phyloP scores from a whole-genome alignment of 352 stramenopile species.

The Pythium phragmitis region DNA sequence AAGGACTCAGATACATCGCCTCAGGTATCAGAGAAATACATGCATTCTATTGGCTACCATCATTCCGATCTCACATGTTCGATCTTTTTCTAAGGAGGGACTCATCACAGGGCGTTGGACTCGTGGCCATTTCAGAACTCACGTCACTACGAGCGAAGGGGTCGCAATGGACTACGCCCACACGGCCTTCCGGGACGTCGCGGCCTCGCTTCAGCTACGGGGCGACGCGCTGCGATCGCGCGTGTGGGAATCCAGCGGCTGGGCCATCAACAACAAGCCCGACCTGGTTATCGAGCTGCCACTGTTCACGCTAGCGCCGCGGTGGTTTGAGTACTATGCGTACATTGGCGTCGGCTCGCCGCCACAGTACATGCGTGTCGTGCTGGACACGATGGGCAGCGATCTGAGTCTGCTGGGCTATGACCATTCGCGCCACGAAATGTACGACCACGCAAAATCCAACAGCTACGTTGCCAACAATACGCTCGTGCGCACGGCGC shows the following conservation, averaged over 20 bases:
- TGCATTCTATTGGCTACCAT: slow-evolving; percentile 1
- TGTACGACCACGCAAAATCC: slow-evolving; percentile 18
- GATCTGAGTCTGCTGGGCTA: slow-evolving; percentile 18
- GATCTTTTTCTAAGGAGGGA: neutral
- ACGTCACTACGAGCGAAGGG: neutral
- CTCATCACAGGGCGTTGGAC: slow-evolving; percentile 9
- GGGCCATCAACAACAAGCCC: neutral
- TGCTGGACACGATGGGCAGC: slow-evolving; percentile 17
- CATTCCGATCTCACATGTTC: neutral
- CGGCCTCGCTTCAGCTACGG: neutral
- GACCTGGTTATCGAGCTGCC: slow-evolving; percentile 15
- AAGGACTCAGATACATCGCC: neutral
- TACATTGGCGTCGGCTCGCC: slow-evolving; percentile 23
- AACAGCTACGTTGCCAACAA: slow-evolving; percentile 22
- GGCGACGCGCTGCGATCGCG: neutral
- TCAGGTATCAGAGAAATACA: neutral
- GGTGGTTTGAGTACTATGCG: slow-evolving; percentile 22
- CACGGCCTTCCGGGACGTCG: slow-evolving; percentile 12
- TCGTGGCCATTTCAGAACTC: slow-evolving; percentile 1
- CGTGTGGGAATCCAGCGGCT: slow-evolving; percentile 9
- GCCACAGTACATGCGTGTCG: slow-evolving; percentile 20
- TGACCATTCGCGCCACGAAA: slow-evolving; percentile 9
- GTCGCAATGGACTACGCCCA: slow-evolving; percentile 7
- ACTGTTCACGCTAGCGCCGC: slow-evolving; percentile 20
- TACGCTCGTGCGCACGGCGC: slow-evolving; percentile 15